Evolutionary conservation across 768 basidiomycete genomes (phyloP), one percentile per base, ranked within the genome.

Genomic region (Kwoniella dendrophila): DNA sequence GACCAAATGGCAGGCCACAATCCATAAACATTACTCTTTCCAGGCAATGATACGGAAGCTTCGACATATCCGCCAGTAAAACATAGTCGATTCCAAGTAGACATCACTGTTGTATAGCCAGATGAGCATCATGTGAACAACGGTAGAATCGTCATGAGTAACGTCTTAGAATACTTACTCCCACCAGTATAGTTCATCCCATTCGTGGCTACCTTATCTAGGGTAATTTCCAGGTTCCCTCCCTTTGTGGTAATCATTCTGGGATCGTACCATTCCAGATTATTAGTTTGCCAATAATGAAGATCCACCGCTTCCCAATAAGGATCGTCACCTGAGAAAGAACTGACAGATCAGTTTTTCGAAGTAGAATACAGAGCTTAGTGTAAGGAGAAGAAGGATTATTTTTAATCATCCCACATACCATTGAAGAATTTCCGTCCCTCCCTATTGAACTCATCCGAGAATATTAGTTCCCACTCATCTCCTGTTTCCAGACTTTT

Each of bases 391-490:
- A n/a, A n/a, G n/a, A n/a, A n/a, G n/a, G n/a, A n/a, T n/a, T n/a
- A n/a, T n/a, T n/a, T n/a, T n/a, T n/a, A n/a, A n/a, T n/a, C n/a
- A n/a, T n/a, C n/a, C n/a, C n/a, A 56, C 68, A 48, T 38, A 70
- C 72, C 73, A 38, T 60, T 61, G 38, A 65, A 78, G 49, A 78
- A 78, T 2, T 64, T 70, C 55, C 81, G 54, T 6, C 82, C 93
- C 64, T 81, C 87, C 71, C 57, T 84, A 81, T 86, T 87, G 83
- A 87, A 95, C 77, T 90, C 89, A 77, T 90, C 89, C 48, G 90
- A 92, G 80, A 94, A 98, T 7, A 92, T 88, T 36, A 98, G 85
- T 60, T 88, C 82, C 78, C 91, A 94, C 11, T 83, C 79, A 55
- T 87, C 82, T 1, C 93, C 95, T 69, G 74, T 77, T 59, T 96